Evolutionary conservation across 2,329 filamentous ascomycete species (phyloP), one percentile per base, ranked within the genome.

Genomic region (Penicillium fuscoglaucum): DNA sequence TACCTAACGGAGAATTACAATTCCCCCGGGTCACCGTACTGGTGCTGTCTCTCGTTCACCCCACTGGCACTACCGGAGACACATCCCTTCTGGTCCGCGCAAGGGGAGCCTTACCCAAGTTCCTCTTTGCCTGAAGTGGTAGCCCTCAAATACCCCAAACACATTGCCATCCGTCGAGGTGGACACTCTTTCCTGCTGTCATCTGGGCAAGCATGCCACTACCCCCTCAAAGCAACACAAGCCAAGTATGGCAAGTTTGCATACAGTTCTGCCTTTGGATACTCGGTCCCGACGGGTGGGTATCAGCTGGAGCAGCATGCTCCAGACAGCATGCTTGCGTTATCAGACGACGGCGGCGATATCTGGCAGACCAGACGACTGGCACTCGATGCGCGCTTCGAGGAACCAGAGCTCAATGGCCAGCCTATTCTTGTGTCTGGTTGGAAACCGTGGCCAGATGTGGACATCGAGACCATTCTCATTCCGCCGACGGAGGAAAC

Each of bases 1-100:
- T 91, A 89, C 74, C 84, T 92, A 76, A 88, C 89, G 0, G 90
- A 93, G 74, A 92, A 93, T 71, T 93, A 93, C 76, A 93, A 93
- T 74, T 91, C 88, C 10, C 89, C 90, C 0, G 87, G 87, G 13
- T 78, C 76, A 1, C 77, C 89, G 66, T 92, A 92, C 72, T 93
- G 90, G 90, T 89, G 88, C 52, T 92, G 90, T 75, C 79, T 92
- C 24, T 85, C 88, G 1, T 93, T 93, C 69, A 89, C 90, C 45
- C 88, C 88, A 52, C 79, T 93, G 2, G 88, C 87, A 1, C 81
- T 90, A 13, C 85, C 89, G 0, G 82, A 84, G 48, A 78, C 80
- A 1, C 90, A 92, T 71, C 87, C 88, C 0, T 92, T 93, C 76
- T 93, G 90, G 90, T 83, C 85, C 1, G 84, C 85, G 0, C 69